Base-by-base conservation (phyloP, 2,329 filamentous ascomycete species). In the Karstenula rhodostoma region DNA sequence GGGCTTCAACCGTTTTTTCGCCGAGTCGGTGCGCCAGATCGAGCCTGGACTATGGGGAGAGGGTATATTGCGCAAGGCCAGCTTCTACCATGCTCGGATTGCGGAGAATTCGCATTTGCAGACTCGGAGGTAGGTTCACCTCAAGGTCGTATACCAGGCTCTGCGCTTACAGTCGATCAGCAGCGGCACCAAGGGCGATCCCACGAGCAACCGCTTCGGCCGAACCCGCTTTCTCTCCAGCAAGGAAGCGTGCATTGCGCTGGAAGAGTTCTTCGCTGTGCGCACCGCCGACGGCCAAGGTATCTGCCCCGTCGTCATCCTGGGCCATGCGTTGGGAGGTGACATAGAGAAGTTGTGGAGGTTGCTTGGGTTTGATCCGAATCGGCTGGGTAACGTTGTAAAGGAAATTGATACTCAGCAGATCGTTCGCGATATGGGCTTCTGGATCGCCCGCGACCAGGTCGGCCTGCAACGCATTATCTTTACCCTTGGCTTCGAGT, bases 401-500 rank as follows among this genome's bases (percentile, higher is more conserved):
- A 60, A 63, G 15, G 56, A 55, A 9, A 56, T 73, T 33, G 72
- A 74, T 46, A 74, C 69, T 6, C 71, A 75, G 43, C 33, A 58
- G 5, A 51, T 74, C 3, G 66, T 61, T 6, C 53, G 58, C 7
- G 59, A 71, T 6, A 42, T 32, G 0, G 42, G 46, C n/a, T 54
- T 53, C 6, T 66, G 62, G 62, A 48, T 4, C 43, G 51, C 49
- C 44, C 4, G 40, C 4, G 55, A 69, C 17, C 59, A 62, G 10
- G 60, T 69, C 12, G 64, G 67, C 1, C 54, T 71, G 9, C 29
- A 9, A 0, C 25, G 37, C 1, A 58, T 70, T 12, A 59, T 62
- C 9, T n/a, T 43, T 9, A 35, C 35, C 2, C 51, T 66, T 17
- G 55, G 48, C 5, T 65, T 71, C n/a, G 49, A 65, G 9, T 64